Conservation (phyloP, 2,329 filamentous ascomycete species). For the Lecanicillium sp. region DNA sequence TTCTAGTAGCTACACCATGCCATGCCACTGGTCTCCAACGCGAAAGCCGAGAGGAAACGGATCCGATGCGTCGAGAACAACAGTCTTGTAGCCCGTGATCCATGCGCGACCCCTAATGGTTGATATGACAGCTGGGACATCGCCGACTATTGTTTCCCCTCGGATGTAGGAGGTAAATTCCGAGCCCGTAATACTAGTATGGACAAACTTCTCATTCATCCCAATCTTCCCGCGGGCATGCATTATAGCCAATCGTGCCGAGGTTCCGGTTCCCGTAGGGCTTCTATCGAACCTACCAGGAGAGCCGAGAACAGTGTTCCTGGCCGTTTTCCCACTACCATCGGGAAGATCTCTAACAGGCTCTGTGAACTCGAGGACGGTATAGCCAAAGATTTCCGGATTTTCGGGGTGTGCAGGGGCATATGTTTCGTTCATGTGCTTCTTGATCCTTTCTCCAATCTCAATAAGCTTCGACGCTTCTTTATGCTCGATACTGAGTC, state of each 20-base stretch:
- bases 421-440: constrained; percentile 23
- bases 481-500: constrained; percentile 25
- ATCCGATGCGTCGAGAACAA: constrained; percentile 32
- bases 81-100: constrained; percentile 35
- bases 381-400: constrained; percentile 29
- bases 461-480: constrained; percentile 28
- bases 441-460: constrained; percentile 32
- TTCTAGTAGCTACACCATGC: too few species aligned
- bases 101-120: constrained; percentile 34
- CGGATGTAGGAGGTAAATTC: constrained; percentile 30
- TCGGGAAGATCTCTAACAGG: constrained; percentile 16
- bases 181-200: constrained; percentile 33
- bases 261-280: constrained; percentile 37
- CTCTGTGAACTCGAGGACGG: constrained; percentile 27
- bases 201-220: constrained; percentile 26
- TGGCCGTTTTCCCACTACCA: constrained; percentile 22
- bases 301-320: constrained; percentile 34
- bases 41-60: constrained; percentile 25
- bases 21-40: too few species aligned
- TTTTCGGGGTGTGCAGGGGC: constrained; percentile 36
- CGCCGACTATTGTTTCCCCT: constrained; percentile 27
- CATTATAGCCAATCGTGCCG: constrained; percentile 32
- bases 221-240: constrained; percentile 30
- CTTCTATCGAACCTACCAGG: constrained; percentile 37
- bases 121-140: constrained; percentile 30